Percentiles rank a stretch among this genome's conserved stretches.
Evolutionary conservation across 495 filamentous ascomycete genomes (phyloP).

Genomic region (Gamarada debralockiae): DNA sequence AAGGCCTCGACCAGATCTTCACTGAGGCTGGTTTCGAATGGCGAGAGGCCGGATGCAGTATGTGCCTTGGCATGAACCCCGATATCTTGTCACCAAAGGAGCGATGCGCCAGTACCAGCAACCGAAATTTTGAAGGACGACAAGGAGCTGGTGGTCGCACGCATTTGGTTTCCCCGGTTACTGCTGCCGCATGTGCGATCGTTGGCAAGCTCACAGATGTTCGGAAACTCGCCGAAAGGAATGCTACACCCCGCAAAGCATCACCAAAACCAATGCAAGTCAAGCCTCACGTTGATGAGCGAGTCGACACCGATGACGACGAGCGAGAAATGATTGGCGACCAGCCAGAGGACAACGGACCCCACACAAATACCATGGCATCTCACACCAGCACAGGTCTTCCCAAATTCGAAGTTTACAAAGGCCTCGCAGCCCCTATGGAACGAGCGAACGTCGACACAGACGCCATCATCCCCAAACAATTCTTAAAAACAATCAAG

Average conservation of each 20-base stretch:
- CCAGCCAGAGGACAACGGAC: slow-evolving; percentile 63
- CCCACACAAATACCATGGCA: slow-evolving; percentile 54
- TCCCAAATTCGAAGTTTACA: slow-evolving; percentile 75
- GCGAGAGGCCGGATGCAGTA: slow-evolving; percentile 96
- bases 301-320: slow-evolving; percentile 65
- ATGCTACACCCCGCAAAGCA: slow-evolving; percentile 48
- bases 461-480: slow-evolving; percentile 98
- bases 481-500: slow-evolving; percentile 99
- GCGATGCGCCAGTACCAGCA: slow-evolving; percentile 91
- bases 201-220: slow-evolving; percentile 90
- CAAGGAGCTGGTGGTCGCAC: slow-evolving; percentile 93
- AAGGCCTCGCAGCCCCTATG: slow-evolving; percentile 85
- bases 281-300: slow-evolving; percentile 66
- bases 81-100: slow-evolving; percentile 94
- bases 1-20: slow-evolving; percentile 93
- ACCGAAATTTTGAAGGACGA: slow-evolving; percentile 96
- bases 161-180: slow-evolving; percentile 94
- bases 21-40: slow-evolving; percentile 91
- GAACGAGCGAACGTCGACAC: slow-evolving; percentile 91
- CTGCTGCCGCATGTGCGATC: slow-evolving; percentile 90
- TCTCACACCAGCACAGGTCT: slow-evolving; percentile 58
- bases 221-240: slow-evolving; percentile 64
- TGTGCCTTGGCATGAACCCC: slow-evolving; percentile 99
- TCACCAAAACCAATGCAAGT: slow-evolving; percentile 28
- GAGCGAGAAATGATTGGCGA: slow-evolving; percentile 73